phyloP scores from a whole-genome alignment of 768 basidiomycete genomes.

The Tylopilus sp. region DNA sequence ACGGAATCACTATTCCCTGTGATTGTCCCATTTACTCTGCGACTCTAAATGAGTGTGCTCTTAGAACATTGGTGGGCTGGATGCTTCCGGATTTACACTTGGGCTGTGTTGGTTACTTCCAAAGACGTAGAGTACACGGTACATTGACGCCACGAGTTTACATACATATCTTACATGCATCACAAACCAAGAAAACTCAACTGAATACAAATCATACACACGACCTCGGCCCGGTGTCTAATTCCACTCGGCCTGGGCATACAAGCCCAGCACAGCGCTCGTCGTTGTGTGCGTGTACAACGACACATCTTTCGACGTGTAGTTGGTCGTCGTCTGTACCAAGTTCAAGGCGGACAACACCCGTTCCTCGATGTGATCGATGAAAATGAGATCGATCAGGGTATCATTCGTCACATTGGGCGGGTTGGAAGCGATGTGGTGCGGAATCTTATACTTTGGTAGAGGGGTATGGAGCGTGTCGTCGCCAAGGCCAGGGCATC shows the following conservation, averaged over 20 bases:
- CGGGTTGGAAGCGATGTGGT: constrained; percentile 55
- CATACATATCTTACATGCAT: neutral
- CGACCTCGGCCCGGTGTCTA: neutral
- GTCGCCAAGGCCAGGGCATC: constrained; percentile 74
- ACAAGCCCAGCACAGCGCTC: constrained; percentile 37
- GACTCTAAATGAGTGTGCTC: too few species aligned
- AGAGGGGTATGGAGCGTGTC: constrained; percentile 64
- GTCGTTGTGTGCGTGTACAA: constrained; percentile 49
- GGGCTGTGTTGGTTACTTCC: too few species aligned
- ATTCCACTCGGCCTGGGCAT: constrained; percentile 35
- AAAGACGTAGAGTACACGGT: too few species aligned
- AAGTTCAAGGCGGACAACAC: constrained; percentile 54
- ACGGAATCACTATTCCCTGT: too few species aligned
- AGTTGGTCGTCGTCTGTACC: constrained; percentile 48
- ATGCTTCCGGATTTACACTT: neutral
- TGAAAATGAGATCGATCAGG: constrained; percentile 71
- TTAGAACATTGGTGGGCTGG: too few species aligned
- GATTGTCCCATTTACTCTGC: too few species aligned
- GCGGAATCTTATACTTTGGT: constrained; percentile 50
- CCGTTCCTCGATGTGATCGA: constrained; percentile 59
- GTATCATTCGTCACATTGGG: constrained; percentile 49
- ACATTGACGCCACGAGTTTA: too few species aligned
- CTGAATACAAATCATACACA: neutral
- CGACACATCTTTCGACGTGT: constrained; percentile 47
- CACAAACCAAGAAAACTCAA: neutral